A percentile compares a stretch with the other conserved stretches of the same genome.
These are phyloP conservation scores for Achlya hypogyna DNA, from an alignment of 352 stramenopile genomes.

Conservation along the genomic window DNA sequence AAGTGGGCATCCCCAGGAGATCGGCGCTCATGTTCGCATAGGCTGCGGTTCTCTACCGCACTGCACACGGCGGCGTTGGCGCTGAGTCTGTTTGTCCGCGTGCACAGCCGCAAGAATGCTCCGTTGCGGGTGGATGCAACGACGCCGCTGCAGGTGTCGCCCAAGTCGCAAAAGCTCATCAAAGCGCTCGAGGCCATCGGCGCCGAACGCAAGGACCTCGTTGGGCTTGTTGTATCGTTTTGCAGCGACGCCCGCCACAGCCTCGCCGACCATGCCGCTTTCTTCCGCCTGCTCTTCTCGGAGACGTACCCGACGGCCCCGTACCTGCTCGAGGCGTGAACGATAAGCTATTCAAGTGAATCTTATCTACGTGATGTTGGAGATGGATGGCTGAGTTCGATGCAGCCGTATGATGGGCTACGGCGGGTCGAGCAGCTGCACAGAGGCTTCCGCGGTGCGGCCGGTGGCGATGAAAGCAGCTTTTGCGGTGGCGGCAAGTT, in stretches of 20 bases:
- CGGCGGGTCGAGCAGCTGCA: no score
- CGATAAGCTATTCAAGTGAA: no score
- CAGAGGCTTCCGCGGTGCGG: no score
- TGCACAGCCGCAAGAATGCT: constrained; percentile 64
- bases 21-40: not conserved
- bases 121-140: constrained; percentile 62
- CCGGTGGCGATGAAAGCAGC: no score
- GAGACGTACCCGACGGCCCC: constrained; percentile 71
- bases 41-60: constrained; percentile 58
- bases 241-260: constrained; percentile 49
- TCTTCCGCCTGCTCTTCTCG: constrained; percentile 76
- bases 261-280: constrained; percentile 77
- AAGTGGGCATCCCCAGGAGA: not conserved
- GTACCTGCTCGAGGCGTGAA: constrained; percentile 62
- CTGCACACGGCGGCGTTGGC: constrained; percentile 71
- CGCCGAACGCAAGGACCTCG: constrained; percentile 57
- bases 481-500: no score
- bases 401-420: no score
- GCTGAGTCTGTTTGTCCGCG: constrained; percentile 61
- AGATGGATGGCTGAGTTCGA: no score
- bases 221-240: constrained; percentile 33
- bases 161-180: constrained; percentile 72
- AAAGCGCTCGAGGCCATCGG: constrained; percentile 58
- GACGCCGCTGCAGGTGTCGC: constrained; percentile 70
- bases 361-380: no score